Base-by-base conservation (phyloP, 371 early-diverging fungal genomes). In the Syncephalastrum contaminatum region DNA sequence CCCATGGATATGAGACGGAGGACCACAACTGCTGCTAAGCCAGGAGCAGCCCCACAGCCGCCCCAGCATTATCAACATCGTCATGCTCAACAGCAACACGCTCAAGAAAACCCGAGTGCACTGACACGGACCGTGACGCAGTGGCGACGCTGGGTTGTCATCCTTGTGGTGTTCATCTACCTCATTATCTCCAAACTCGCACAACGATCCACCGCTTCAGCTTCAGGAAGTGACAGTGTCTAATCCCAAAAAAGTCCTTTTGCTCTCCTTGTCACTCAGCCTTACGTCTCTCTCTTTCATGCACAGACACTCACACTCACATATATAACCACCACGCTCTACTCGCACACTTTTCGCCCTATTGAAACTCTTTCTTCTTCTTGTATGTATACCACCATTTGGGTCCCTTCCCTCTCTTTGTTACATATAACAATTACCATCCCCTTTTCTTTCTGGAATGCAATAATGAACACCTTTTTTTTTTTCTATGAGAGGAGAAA, bases 121-220 rank as follows among this genome's bases (percentile, higher is more conserved):
- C 51, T 71, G 4, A 51, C 66, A 18, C 60, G 71, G 43, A 63
- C 62, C 5, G 64, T 78, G 43, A 73, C 70, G 57, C 81, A 68
- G 50, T 81, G 81, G 74, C 73, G 73, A 60, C 77, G 79, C 48
- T 84, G 82, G 85, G 43, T 80, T 40, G 68, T 80, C 51, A 63
- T 82, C 52, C 64, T 82, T 30, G 72, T 79, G 36, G 77, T 81
- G 16, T 82, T 77, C 67, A 69, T 74, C 6, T 81, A 84, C 46
- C 66, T 81, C 13, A 62, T 81, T 45, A 36, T 75, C 14, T 75
- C 76, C 7, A 75, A 72, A 58, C 40, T 75, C 25, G 66, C 66
- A 41, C 64, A 70, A 51, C 69, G 76, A 27, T 75, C 73, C 22
- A 59, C 59, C n/a, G 50, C 53, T 14, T 20, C 56, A 24, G 53